A percentile compares a stretch with the other conserved stretches of the same genome.
These are phyloP conservation scores for Xanthoconium purpureum DNA, from an alignment of 768 basidiomycete species.

Conservation along the genomic window DNA sequence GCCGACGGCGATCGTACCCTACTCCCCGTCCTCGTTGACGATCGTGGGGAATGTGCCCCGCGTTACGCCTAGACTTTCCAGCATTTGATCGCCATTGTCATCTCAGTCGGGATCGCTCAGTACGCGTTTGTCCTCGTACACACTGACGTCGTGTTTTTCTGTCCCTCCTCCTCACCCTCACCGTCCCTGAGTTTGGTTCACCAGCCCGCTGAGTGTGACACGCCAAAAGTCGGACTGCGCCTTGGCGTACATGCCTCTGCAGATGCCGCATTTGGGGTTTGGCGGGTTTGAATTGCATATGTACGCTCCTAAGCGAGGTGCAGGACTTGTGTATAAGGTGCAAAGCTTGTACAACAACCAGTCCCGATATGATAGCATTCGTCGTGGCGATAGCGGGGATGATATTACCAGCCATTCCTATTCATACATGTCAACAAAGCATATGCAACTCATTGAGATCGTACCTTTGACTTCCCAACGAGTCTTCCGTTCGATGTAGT, in stretches of 20 bases:
- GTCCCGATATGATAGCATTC: slow-evolving; percentile 94
- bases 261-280: slow-evolving; percentile 78
- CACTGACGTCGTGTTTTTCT: slow-evolving; percentile 61
- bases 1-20: slow-evolving; percentile 65
- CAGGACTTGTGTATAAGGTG: slow-evolving; percentile 73
- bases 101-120: slow-evolving; percentile 93
- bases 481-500: slow-evolving; percentile 85
- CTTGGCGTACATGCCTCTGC: slow-evolving; percentile 77
- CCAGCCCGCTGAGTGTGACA: slow-evolving; percentile 68
- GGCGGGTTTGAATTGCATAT: slow-evolving; percentile 77
- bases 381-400: slow-evolving; percentile 99
- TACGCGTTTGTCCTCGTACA: slow-evolving; percentile 84
- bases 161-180: slow-evolving; percentile 31
- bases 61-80: slow-evolving; percentile 77
- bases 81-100: slow-evolving; percentile 77
- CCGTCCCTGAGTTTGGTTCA: slow-evolving; percentile 63
- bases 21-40: slow-evolving; percentile 82
- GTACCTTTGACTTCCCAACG: slow-evolving; percentile 96
- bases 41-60: slow-evolving; percentile 87
- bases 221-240: slow-evolving; percentile 70
- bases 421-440: neutral
- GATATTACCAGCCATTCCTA: slow-evolving; percentile 99
- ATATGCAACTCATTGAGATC: neutral
- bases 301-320: slow-evolving; percentile 65
- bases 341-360: slow-evolving; percentile 91